These are phyloP conservation scores for Ramalina intermedia DNA, from an alignment of 495 filamentous ascomycete genomes.

Conservation along the genomic window DNA sequence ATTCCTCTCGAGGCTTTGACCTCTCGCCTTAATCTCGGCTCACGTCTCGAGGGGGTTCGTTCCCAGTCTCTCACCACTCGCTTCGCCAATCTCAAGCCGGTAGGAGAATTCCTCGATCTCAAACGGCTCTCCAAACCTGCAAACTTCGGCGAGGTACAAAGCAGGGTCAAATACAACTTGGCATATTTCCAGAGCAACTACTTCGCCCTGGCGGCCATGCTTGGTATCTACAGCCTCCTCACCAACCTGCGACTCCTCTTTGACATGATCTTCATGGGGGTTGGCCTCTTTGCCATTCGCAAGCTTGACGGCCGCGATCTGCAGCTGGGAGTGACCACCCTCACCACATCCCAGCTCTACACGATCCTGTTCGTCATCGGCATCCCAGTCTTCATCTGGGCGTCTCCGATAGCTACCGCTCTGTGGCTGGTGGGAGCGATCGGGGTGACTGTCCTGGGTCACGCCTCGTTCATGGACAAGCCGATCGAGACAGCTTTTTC, in stretches of 20 bases:
- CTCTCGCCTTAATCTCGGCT: slow-evolving; percentile 69
- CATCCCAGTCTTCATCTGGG: slow-evolving; percentile 68
- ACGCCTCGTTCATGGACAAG: slow-evolving; percentile 94
- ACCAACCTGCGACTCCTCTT: slow-evolving; percentile 75
- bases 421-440: slow-evolving; percentile 93
- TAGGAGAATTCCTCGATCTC: slow-evolving; percentile 89
- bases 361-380: slow-evolving; percentile 68
- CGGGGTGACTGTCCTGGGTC: slow-evolving; percentile 82
- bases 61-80: slow-evolving; percentile 60
- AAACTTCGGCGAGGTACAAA: slow-evolving; percentile 83
- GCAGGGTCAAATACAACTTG: slow-evolving; percentile 92
- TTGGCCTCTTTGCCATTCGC: slow-evolving; percentile 78
- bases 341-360: slow-evolving; percentile 90
- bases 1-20: slow-evolving; percentile 86
- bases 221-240: slow-evolving; percentile 87
- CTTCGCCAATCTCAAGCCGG: slow-evolving; percentile 82
- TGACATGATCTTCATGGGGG: slow-evolving; percentile 73
- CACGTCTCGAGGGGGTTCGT: slow-evolving; percentile 64
- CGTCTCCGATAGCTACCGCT: slow-evolving; percentile 64
- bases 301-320: slow-evolving; percentile 78
- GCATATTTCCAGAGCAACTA: slow-evolving; percentile 98
- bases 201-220: slow-evolving; percentile 80
- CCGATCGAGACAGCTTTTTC: slow-evolving; percentile 99
- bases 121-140: slow-evolving; percentile 88
- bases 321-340: slow-evolving; percentile 63